Evolutionary conservation across 495 filamentous ascomycete genomes (phyloP), one percentile per base, ranked within the genome.

Genomic region (Neurospora discreta): DNA sequence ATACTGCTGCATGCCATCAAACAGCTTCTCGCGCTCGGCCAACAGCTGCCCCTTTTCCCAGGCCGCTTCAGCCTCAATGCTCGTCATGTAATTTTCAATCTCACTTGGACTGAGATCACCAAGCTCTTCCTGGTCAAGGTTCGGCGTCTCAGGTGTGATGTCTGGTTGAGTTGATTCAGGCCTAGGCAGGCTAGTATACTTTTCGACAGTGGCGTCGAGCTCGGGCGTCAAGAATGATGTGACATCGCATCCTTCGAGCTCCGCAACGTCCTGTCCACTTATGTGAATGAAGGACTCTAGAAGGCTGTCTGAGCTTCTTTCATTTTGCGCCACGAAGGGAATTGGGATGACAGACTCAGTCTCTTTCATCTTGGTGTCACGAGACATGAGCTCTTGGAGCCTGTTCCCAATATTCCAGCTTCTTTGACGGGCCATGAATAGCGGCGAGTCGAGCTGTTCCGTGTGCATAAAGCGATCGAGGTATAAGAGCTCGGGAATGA

Each of bases 391-490:
- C 15, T 79, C 77, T 65, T 82, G 85, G 26, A 97, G 78, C 65
- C 87, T 80, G 68, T 86, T 83, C 77, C 93, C 92, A 84, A 91
- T 89, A 70, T 85, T 83, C 95, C 95, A 98, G 52, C 85, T 85
- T 70, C 90, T 81, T 68, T 88, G 84, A 33, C 93, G 89, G n/a
- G 85, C 84, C 40, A 82, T 76, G 77, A 90, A 84, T 3, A 95
- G 79, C 5, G 84, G 79, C 0, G 86, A 85, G 38, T 87, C 82
- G 39, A 85, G 83, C 3, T 86, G 86, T 1, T 78, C 76, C 0
- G 82, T 79, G 68, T 95, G 91, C 85, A 96, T 90, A 79, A 95
- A 99, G 16, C 94, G 88, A 80, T 98, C 95, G 68, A 99, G 84
- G 78, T 91, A 98, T 40, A 99, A 87, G 3, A 86, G 89, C 69